phyloP scores from a whole-genome alignment of 495 filamentous ascomycete genomes.

The Lasiosphaeria miniovina region DNA sequence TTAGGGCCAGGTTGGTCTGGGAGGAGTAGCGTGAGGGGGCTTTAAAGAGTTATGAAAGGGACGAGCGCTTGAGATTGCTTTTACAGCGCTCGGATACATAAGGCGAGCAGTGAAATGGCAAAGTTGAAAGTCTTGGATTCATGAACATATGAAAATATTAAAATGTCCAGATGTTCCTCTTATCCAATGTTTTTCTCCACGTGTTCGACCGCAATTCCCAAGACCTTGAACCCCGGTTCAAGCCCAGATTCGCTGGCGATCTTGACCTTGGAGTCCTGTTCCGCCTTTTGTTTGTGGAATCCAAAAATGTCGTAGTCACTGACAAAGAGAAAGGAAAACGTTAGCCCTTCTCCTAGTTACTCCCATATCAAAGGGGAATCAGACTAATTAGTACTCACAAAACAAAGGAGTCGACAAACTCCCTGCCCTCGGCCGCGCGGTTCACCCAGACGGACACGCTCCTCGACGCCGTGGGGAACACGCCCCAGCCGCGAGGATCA shows the following conservation, averaged over 20 bases:
- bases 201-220: background rate
- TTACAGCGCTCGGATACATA: no score
- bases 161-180: no score
- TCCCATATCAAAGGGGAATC: background rate
- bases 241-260: background rate
- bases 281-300: background rate
- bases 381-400: conserved; percentile 16
- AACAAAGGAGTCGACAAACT: conserved; percentile 17
- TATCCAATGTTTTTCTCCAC: no score
- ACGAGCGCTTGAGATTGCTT: background rate
- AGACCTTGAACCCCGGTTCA: background rate
- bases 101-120: no score
- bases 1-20: conserved; percentile 1
- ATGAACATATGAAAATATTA: no score
- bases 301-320: conserved; percentile 10
- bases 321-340: background rate
- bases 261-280: background rate
- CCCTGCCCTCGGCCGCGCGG: conserved; percentile 42
- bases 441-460: conserved; percentile 64
- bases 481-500: conserved; percentile 53
- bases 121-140: no score
- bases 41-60: background rate
- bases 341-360: background rate
- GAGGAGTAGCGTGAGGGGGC: background rate
- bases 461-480: conserved; percentile 50